phyloP scores from a whole-genome alignment of 257 asterid species.

The Salvia rosmarinus region DNA sequence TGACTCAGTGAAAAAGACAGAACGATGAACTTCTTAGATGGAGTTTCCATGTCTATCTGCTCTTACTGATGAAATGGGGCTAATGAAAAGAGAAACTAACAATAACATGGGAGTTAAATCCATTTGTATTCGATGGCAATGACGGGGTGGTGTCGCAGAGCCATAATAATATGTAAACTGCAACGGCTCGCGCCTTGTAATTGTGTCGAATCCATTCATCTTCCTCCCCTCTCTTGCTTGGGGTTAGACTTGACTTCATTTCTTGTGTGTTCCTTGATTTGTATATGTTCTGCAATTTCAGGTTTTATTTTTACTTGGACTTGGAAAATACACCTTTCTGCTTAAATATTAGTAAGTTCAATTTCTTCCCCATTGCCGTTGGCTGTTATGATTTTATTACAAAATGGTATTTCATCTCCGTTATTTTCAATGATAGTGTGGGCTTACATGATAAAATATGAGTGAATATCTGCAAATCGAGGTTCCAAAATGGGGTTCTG shows the following conservation, averaged over 20 bases:
- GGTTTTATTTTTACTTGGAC: neutral
- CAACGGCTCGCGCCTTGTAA: neutral
- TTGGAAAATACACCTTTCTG: neutral
- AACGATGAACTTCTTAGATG: neutral
- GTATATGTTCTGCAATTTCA: conserved; percentile 17
- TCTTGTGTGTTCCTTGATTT: neutral
- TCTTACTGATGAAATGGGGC: conserved; percentile 13
- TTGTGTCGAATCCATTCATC: neutral
- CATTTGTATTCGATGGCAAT: conserved; percentile 24
- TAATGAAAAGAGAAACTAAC: neutral
- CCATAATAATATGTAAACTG: neutral
- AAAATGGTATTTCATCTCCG: no score
- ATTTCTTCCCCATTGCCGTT: neutral
- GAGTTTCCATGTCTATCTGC: conserved; percentile 27
- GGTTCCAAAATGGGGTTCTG: no score
- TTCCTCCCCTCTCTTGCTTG: neutral
- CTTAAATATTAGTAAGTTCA: neutral
- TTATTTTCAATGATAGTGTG: no score
- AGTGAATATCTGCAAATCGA: no score
- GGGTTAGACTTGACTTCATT: conserved; percentile 3
- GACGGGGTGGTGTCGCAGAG: neutral
- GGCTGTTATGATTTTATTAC: neutral
- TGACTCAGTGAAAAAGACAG: conserved; percentile 56
- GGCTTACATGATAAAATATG: no score
- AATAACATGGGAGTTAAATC: conserved; percentile 11